A percentile compares a stretch with the other conserved stretches of the same genome.
Evolutionary conservation across 2,329 filamentous ascomycete species (phyloP).

Genomic region (Xylaria sp.): DNA sequence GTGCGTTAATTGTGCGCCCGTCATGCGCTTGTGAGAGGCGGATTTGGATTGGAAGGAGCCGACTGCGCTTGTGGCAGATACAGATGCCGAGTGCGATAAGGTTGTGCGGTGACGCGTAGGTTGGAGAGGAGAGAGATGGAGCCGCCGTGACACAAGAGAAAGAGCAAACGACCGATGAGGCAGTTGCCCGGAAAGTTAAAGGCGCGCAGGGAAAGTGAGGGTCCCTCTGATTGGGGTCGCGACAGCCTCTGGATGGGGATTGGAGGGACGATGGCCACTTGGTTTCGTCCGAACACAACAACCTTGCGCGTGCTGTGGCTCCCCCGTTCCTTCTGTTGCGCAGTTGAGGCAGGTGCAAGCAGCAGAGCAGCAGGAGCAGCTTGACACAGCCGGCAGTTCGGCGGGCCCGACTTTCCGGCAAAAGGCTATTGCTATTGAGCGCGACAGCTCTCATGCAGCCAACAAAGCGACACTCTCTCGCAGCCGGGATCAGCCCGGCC

Average conservation of each 20-base stretch:
- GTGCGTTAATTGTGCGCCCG: background rate
- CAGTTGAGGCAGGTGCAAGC: background rate
- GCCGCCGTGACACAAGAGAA: constrained; percentile 23
- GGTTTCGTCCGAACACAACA: constrained; percentile 20
- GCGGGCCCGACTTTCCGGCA: constrained; percentile 6
- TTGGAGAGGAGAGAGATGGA: constrained; percentile 6
- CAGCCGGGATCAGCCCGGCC: constrained; percentile 18
- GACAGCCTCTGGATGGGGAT: constrained; percentile 24
- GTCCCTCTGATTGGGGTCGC: constrained; percentile 18
- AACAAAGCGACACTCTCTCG: constrained; percentile 10
- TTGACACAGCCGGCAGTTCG: background rate
- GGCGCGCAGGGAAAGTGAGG: constrained; percentile 11
- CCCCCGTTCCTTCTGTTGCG: background rate
- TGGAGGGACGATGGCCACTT: constrained; percentile 29
- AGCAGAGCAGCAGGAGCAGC: background rate
- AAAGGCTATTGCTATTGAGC: constrained; percentile 10
- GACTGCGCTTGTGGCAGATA: background rate
- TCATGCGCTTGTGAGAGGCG: constrained; percentile 11
- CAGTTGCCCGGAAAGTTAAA: constrained; percentile 17
- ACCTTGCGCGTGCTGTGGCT: background rate
- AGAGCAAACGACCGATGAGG: constrained; percentile 25
- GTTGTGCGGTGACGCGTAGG: constrained; percentile 22
- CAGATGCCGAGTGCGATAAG: constrained; percentile 27
- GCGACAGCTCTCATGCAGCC: constrained; percentile 9
- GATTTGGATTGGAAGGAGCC: too few relatives aligned